Base-by-base conservation (phyloP, 164 flowering plant species). In the Sextonia rubra region DNA sequence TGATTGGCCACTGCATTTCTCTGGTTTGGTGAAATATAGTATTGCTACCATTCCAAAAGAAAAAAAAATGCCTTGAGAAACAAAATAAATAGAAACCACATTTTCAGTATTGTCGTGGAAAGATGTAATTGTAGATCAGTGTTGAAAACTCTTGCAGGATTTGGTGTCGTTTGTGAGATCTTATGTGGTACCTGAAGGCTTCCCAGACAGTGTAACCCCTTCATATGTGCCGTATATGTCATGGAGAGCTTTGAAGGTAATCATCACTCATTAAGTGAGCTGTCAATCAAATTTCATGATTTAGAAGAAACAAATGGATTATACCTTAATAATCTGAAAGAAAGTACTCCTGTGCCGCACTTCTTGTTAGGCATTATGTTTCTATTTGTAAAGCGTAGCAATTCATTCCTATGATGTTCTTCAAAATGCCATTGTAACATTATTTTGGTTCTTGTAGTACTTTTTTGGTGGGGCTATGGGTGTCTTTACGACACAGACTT, bases 381-480 rank as follows among this genome's bases (percentile, higher is more conserved):
- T 37, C 6, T 37, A n/a, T 37, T 37, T 37, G 24, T 14, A 9
- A 9, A 12, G 14, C 25, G 23, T 26, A 63, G 56, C 60, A 23
- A 67, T 47, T 64, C n/a, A 27, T 48, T 71, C 26, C 27, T 48
- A 47, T 60, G 20, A 15, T 75, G 56, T 17, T 60, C 68, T 47
- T 32, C 47, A 29, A 9, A 37, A 37, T 37, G 44, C 8, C 44
- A 37, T 37, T 37, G 5, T 37, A 8, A 37, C 44, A 37, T 37
- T 8, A 37, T 9, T 0, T 44, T 75, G 29, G 49, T 58, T 22
- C 69, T 63, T 55, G 71, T 68, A 93, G 99, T 91, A 96, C 79
- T 96, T 96, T 84, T 96, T 96, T 83, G 99, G 99, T 60, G 99
- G 99, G 78, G 97, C 97, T 32, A 96, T 96, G 93, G 94, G 98